Base-by-base conservation (phyloP, 2,329 filamentous ascomycete genomes). In the Chaetomiaceae sp. region DNA sequence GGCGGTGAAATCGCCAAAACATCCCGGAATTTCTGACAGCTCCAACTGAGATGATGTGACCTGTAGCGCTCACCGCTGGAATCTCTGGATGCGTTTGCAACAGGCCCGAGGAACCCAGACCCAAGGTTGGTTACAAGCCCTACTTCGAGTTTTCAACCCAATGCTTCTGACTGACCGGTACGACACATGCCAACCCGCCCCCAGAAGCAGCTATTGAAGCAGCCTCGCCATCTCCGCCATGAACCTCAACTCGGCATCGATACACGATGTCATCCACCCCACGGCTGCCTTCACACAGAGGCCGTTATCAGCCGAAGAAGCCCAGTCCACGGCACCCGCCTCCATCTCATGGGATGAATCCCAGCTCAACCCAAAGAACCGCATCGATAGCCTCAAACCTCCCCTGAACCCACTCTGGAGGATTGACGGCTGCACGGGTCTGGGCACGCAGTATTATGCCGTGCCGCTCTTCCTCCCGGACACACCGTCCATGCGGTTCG, bases 331-430 rank as follows among this genome's bases (percentile, higher is more conserved):
- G 25, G 9, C 12, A 8, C 12, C 7, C 38, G 17, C 50, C 17
- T 44, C 42, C 31, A 11, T 38, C 8, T 31, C 60, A 14, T 84
- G 81, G 81, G 64, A 67, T 12, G 56, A 64, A 3, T 83, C 80
- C 5, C 66, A 71, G 37, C 69, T 83, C 38, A 84, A 84, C 57
- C 81, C 81, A 7, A 82, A 80, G 64, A 84, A 83, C 61, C 74
- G 81, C 54, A 78, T 84, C 63, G 74, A 83, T 63, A 81, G 78
- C 57, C 73, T 84, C 15, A 73, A 71, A 3, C 65, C 70, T 7
- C 72, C 73, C 2, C 46, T 60, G 14, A 60, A 67, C 0, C 73
- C 79, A 2, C 65, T 79, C 7, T 85, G 81, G 81, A 74, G 78
- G 31, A 76, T 85, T 44, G 81, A 84, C 59, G 81, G 81, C 45